Conservation (phyloP, 2,329 filamentous ascomycete species). For the Diaporthe aspalathi region DNA sequence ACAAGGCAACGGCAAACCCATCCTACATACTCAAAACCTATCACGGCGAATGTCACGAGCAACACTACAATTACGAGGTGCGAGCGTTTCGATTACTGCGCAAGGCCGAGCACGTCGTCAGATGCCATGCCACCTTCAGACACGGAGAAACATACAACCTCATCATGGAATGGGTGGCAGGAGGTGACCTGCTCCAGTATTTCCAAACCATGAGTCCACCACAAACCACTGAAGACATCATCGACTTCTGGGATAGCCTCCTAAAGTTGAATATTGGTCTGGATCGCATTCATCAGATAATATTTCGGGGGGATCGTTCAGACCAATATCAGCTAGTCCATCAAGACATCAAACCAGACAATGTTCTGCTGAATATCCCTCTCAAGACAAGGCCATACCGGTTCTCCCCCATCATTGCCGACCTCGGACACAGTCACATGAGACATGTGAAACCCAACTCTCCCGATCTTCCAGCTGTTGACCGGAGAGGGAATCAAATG, state of each 20-base stretch:
- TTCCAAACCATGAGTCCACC: background rate
- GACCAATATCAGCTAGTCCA: background rate
- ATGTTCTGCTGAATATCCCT: constrained; percentile 38
- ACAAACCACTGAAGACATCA: background rate
- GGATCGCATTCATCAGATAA: background rate
- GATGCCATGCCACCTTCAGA: background rate
- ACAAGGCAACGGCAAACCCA: background rate
- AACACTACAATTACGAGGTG: constrained; percentile 1
- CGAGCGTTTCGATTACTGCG: background rate
- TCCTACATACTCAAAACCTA: background rate
- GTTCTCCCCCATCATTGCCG: background rate
- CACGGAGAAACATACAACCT: constrained; percentile 12
- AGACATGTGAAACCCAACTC: background rate
- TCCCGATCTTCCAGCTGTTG: background rate
- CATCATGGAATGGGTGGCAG: background rate
- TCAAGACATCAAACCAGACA: constrained; percentile 20
- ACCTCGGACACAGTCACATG: background rate
- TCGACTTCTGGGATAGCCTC: constrained; percentile 8
- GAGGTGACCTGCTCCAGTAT: background rate
- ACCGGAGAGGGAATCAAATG: background rate
- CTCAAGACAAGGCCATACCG: background rate
- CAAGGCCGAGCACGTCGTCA: background rate
- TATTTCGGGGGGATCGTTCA: background rate
- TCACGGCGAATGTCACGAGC: background rate
- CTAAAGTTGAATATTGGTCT: background rate